Evolutionary conservation across 768 basidiomycete species (phyloP).

Genomic region (Naganishia friedmannii): DNA sequence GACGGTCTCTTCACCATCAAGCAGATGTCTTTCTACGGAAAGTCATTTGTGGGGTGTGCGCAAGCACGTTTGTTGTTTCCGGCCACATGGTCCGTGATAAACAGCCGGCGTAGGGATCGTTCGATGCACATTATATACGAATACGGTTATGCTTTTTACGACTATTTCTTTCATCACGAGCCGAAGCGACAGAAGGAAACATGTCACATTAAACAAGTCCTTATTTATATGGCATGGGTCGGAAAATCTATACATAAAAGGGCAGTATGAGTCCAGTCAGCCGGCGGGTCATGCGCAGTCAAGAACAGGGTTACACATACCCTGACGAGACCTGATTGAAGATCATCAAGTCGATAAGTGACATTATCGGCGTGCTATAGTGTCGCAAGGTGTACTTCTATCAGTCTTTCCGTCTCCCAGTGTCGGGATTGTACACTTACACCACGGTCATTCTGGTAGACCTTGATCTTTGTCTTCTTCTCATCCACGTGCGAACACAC

Average conservation of each 20-base stretch:
- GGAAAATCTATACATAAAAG: slow-evolving; percentile 17
- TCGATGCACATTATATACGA: slow-evolving; percentile 19
- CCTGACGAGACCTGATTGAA: slow-evolving; percentile 79
- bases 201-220: not conserved
- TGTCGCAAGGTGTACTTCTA: slow-evolving; percentile 6
- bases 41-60: slow-evolving; percentile 22
- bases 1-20: slow-evolving; percentile 26
- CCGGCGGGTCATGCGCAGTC: no score
- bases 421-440: slow-evolving; percentile 55
- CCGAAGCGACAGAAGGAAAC: not conserved
- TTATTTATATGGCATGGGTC: slow-evolving; percentile 17
- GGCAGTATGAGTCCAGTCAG: not conserved
- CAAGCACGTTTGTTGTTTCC: slow-evolving; percentile 13
- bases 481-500: slow-evolving; percentile 76
- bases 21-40: slow-evolving; percentile 6
- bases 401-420: not conserved
- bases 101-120: slow-evolving; percentile 15
- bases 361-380: slow-evolving; percentile 65
- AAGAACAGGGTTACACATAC: slow-evolving; percentile 53
- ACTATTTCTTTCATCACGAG: not conserved
- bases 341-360: slow-evolving; percentile 84
- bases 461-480: slow-evolving; percentile 80
- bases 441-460: slow-evolving; percentile 79
- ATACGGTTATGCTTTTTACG: not conserved
- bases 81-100: not conserved